Base-by-base conservation (phyloP, 805 yeast species). In the Candida gorgasii region DNA sequence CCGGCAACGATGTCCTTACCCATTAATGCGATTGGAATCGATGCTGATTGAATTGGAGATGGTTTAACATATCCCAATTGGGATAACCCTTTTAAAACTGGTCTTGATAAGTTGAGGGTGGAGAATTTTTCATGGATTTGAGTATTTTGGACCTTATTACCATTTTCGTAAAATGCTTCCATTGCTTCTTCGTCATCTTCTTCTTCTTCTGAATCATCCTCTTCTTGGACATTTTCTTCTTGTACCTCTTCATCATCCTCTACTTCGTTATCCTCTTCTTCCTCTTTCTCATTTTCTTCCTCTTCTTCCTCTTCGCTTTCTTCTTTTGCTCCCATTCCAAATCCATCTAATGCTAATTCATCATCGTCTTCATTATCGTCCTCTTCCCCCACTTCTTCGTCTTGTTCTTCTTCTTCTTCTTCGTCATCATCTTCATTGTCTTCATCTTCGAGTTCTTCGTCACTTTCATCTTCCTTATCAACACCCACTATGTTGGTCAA, bases 1-100 rank as follows among this genome's bases (percentile, higher is more conserved):
- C 98, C 98, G 13, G 98, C 99, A 55, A 93, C 97, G 39, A 93
- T 81, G 65, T 93, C 99, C 59, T 88, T 92, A 55, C 99, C 99
- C 48, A 87, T 62, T 30, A 93, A 72, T 1, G 97, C 96, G 44
- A 92, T 82, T 11, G 99, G 99, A 48, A 93, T 90, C 7, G 95
- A 80, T 0, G 97, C 86, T 47, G 90, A 75, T 70, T 93, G 99
- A 68, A 93, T 88, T 11, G 97, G 96, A 0, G 97, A 86, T 6
- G 99, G 99, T 38, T 76, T 78, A n/a, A 80, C 59, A 61, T 90
- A 93, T 5, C 95, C 95, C 28, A 93, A 71, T 23, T 82, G 82
- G 11, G 86, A 73, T 41, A 93, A 67, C 28, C 95, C 96, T 58
- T 86, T 86, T 47, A 92, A 69, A 9, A 92, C 79, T 1, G 99